These are phyloP conservation scores for Venturia carpophila DNA, from an alignment of 2,329 filamentous ascomycete genomes.

Conservation along the genomic window DNA sequence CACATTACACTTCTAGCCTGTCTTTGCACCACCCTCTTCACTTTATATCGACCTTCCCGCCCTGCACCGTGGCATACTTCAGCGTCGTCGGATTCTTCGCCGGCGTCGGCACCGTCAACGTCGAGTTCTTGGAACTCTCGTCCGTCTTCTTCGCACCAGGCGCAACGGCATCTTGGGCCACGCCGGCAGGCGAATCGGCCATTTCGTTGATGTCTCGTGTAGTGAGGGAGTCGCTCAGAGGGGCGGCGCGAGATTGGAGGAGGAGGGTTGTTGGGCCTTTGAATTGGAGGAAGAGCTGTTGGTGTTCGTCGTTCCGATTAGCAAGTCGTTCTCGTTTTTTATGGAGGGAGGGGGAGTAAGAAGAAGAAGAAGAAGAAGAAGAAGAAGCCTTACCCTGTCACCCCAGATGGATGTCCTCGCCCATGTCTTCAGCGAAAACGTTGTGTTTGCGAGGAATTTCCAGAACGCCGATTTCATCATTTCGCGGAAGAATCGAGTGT, in stretches of 20 bases:
- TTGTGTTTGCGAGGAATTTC: constrained; percentile 56
- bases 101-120: not conserved
- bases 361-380: constrained; percentile 17
- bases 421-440: constrained; percentile 67
- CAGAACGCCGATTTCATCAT: constrained; percentile 67
- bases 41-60: constrained; percentile 18
- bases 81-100: constrained; percentile 12
- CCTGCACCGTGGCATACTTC: constrained; percentile 14
- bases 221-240: constrained; percentile 70
- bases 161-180: constrained; percentile 49
- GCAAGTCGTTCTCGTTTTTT: too few species aligned
- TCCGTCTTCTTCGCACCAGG: not conserved
- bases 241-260: constrained; percentile 76
- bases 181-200: constrained; percentile 70
- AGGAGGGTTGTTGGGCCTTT: constrained; percentile 78
- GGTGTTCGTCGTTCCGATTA: not conserved
- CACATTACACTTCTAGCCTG: not conserved
- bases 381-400: constrained; percentile 60
- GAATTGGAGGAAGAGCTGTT: constrained; percentile 73
- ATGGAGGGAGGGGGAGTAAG: too few species aligned
- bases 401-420: constrained; percentile 82
- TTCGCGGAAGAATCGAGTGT: constrained; percentile 63
- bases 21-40: not conserved
- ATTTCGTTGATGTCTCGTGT: constrained; percentile 81
- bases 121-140: not conserved